Percentiles rank a stretch among this genome's conserved stretches.
phyloP scores from a whole-genome alignment of 352 stramenopile genomes.

The Phytophthora cajani region DNA sequence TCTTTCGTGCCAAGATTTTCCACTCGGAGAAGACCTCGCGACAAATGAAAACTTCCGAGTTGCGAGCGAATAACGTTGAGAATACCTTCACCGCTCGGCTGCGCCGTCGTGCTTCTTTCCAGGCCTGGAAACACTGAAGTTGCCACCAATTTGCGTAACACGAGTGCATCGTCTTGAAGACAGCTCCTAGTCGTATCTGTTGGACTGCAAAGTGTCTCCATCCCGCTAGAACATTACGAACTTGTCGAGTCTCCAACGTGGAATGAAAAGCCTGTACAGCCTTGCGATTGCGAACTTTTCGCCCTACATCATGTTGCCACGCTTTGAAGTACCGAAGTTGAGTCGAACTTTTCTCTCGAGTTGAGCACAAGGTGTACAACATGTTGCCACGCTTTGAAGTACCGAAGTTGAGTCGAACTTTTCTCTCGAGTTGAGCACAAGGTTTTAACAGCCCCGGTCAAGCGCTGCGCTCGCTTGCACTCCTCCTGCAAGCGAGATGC shows the following conservation, averaged over 20 bases:
- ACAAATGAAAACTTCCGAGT: conserved; percentile 12
- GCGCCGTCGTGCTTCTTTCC: conserved; percentile 18
- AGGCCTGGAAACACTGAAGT: conserved; percentile 29
- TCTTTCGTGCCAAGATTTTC: conserved; percentile 27
- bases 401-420: not conserved
- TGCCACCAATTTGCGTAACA: conserved; percentile 20
- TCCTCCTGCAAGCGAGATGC: conserved; percentile 13
- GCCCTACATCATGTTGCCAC: conserved; percentile 20
- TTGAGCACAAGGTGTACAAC: no score
- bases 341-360: conserved; percentile 7
- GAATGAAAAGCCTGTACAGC: conserved; percentile 11
- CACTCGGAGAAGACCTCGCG: conserved; percentile 29
- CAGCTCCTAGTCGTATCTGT: conserved; percentile 14
- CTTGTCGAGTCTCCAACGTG: conserved; percentile 4
- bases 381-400: conserved; percentile 30
- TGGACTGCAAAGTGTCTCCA: conserved; percentile 23
- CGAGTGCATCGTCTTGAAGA: conserved; percentile 12
- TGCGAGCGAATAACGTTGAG: conserved; percentile 13
- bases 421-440: conserved; percentile 22
- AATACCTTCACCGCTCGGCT: conserved; percentile 34
- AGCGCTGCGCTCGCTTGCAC: conserved; percentile 22
- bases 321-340: conserved; percentile 19
- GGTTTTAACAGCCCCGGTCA: conserved; percentile 13
- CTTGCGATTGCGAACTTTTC: conserved; percentile 4
- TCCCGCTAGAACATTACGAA: not conserved